phyloP scores from a whole-genome alignment of 495 filamentous ascomycete genomes.

The Penicillium verhagenii region DNA sequence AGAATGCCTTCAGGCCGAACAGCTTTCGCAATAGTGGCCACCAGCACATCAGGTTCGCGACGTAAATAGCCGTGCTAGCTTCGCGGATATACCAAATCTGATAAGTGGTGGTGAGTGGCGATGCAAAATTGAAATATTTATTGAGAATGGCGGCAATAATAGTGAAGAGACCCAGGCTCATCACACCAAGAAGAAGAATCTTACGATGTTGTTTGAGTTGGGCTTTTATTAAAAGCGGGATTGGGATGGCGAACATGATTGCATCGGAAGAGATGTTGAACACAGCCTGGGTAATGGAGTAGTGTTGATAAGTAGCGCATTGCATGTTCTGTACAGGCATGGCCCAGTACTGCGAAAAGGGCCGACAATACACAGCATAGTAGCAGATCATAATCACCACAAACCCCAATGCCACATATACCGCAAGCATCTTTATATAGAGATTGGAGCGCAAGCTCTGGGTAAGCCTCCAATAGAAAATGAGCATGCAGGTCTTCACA shows the following conservation, averaged over 20 bases:
- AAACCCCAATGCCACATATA: slow-evolving; percentile 55
- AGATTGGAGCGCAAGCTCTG: slow-evolving; percentile 36
- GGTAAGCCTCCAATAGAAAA: slow-evolving; percentile 47
- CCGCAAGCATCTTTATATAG: slow-evolving; percentile 53
- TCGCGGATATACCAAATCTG: slow-evolving; percentile 67
- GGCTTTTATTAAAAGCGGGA: slow-evolving; percentile 57
- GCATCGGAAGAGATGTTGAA: slow-evolving; percentile 67
- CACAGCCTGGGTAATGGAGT: slow-evolving; percentile 64
- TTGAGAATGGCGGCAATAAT: slow-evolving; percentile 62
- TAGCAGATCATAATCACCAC: slow-evolving; percentile 61
- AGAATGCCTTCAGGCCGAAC: slow-evolving; percentile 42
- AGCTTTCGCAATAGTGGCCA: slow-evolving; percentile 57
- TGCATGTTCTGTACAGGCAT: slow-evolving; percentile 42
- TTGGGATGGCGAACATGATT: slow-evolving; percentile 58
- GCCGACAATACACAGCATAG: slow-evolving; percentile 62
- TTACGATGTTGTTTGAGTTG: slow-evolving; percentile 53
- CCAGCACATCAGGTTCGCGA: slow-evolving; percentile 63
- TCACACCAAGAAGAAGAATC: slow-evolving; percentile 47
- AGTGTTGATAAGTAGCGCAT: slow-evolving; percentile 42
- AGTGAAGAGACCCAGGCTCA: slow-evolving; percentile 61
- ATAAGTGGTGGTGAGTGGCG: slow-evolving; percentile 48
- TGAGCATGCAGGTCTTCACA: slow-evolving; percentile 52
- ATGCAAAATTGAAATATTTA: slow-evolving; percentile 64
- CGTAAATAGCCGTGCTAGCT: slow-evolving; percentile 59
- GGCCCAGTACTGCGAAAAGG: slow-evolving; percentile 61